Conservation (phyloP, 106 monocot species). For the Amphibolis antarctica region DNA sequence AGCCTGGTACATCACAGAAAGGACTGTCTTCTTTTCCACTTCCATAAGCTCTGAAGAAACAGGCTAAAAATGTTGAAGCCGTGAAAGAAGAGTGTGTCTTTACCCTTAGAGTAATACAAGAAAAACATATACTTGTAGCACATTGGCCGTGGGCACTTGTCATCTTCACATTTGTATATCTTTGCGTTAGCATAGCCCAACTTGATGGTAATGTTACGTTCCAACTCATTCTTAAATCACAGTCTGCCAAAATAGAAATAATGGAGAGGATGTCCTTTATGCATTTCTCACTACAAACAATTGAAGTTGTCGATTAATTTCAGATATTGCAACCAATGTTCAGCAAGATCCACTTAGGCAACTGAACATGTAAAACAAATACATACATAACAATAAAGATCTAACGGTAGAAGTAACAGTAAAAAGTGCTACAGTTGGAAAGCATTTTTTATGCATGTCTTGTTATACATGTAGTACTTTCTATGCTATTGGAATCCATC, state of each 20-base stretch:
- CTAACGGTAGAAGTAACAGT: not conserved
- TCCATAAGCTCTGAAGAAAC: slow-evolving; percentile 70
- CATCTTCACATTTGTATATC: slow-evolving; percentile 98
- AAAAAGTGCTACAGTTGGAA: not conserved
- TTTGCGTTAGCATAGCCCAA: slow-evolving; percentile 97
- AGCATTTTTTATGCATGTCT: too few relatives aligned
- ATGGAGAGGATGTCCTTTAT: not conserved
- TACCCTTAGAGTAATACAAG: not conserved
- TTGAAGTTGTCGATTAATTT: too few relatives aligned
- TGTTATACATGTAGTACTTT: too few relatives aligned
- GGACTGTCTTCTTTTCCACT: slow-evolving; percentile 96
- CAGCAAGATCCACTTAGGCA: too few relatives aligned
- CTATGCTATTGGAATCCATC: too few relatives aligned
- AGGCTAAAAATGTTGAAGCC: not conserved
- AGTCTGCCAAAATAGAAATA: slow-evolving; percentile 40
- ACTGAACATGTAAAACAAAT: too few relatives aligned
- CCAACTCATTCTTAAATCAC: slow-evolving; percentile 95
- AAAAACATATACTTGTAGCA: slow-evolving; percentile 76
- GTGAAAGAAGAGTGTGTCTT: not conserved
- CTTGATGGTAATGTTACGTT: slow-evolving; percentile 95
- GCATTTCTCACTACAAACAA: not conserved
- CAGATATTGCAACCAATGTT: too few relatives aligned
- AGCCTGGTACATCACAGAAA: slow-evolving; percentile 85
- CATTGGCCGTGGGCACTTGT: slow-evolving; percentile 80
- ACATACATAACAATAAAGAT: slow-evolving; percentile 1